phyloP scores from a whole-genome alignment of 2,329 filamentous ascomycete genomes.

The Neopestalotiopsis sp. region DNA sequence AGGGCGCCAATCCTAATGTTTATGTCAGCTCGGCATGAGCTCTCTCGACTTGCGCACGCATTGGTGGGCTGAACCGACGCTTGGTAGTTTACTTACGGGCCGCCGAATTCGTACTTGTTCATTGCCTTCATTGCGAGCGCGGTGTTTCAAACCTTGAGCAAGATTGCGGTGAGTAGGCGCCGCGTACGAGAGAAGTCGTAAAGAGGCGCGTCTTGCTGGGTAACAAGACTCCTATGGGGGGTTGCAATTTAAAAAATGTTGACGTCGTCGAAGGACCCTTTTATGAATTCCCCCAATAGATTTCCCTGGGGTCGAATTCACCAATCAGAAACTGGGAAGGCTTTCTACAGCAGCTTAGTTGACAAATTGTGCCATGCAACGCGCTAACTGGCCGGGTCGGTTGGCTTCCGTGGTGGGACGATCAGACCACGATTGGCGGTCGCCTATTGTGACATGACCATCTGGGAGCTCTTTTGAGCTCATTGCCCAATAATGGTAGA shows the following conservation, averaged over 20 bases:
- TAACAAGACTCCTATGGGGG: neutral
- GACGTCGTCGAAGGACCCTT: conserved; percentile 17
- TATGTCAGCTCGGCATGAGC: neutral
- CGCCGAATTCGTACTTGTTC: conserved; percentile 51
- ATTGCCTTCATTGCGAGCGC: conserved; percentile 32
- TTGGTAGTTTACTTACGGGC: conserved; percentile 42
- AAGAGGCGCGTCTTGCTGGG: conserved; percentile 1
- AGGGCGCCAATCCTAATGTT: conserved; percentile 72
- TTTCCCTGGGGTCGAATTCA: neutral
- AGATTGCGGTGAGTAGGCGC: neutral
- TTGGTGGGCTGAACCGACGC: neutral
- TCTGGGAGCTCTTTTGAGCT: neutral
- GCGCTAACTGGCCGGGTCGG: conserved; percentile 5
- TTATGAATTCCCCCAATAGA: neutral
- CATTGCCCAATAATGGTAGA: neutral
- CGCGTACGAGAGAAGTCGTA: neutral
- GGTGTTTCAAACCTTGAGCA: neutral
- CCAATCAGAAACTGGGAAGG: neutral
- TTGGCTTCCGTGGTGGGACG: conserved; percentile 11
- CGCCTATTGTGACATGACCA: neutral
- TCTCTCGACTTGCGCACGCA: conserved; percentile 11
- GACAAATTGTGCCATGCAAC: neutral
- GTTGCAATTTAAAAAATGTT: conserved; percentile 10
- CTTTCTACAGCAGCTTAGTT: neutral
- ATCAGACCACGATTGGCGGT: neutral